These are phyloP conservation scores for Tolypocladium tundrense DNA, from an alignment of 2,329 filamentous ascomycete species.

Conservation along the genomic window DNA sequence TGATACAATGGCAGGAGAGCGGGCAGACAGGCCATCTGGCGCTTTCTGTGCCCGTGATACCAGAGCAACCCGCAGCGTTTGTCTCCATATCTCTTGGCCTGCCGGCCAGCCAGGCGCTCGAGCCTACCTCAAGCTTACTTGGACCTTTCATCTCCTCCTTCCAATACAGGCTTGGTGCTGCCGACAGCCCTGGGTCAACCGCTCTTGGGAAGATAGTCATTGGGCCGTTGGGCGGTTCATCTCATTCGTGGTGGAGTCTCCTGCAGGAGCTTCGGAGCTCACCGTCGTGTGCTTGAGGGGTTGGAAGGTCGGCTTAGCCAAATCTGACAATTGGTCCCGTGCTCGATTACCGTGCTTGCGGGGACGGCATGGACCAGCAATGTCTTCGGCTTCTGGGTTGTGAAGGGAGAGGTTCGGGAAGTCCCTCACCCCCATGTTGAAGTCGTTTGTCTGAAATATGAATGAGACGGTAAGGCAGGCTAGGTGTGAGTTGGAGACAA, in stretches of 20 bases:
- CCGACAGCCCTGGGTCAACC: background rate
- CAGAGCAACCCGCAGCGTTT: background rate
- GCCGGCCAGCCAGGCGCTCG: background rate
- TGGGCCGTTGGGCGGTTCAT: background rate
- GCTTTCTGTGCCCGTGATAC: background rate
- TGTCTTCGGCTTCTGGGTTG: no score
- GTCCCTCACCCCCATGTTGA: no score
- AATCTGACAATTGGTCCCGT: background rate
- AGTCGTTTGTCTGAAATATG: no score
- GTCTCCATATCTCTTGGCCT: background rate
- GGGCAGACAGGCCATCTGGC: background rate
- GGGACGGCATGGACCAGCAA: no score
- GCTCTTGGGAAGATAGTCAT: background rate
- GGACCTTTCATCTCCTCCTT: background rate
- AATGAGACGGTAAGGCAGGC: no score
- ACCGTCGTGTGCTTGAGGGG: background rate
- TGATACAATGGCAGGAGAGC: background rate
- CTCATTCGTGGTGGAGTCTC: background rate
- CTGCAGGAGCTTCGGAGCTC: background rate
- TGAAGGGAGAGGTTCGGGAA: no score
- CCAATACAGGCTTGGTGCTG: background rate
- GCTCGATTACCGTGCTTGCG: background rate
- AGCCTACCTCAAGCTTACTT: background rate
- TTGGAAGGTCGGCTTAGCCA: background rate
- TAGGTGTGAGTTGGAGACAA: no score